Conservation (phyloP, 2,329 filamentous ascomycete species). For the Didymella segeticola region DNA sequence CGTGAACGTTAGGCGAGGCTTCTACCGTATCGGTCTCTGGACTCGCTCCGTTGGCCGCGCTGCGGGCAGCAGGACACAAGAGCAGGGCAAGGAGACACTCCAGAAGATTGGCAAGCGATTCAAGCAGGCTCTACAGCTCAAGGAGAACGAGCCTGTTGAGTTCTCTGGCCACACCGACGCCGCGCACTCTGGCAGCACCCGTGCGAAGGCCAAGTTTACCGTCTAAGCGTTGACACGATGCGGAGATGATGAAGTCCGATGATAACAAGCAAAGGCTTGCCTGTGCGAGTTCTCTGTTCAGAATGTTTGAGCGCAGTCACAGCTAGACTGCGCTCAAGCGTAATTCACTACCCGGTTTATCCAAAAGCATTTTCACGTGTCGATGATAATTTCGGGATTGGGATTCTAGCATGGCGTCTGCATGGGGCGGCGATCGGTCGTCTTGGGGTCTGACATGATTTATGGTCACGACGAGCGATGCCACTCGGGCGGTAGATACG, state of each 20-base stretch:
- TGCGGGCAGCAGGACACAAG: constrained; percentile 72
- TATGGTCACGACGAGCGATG: constrained; percentile 37
- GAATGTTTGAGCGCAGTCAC: constrained; percentile 3
- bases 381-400: constrained; percentile 37
- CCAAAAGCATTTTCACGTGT: constrained; percentile 38
- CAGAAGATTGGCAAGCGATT: constrained; percentile 85
- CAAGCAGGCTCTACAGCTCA: constrained; percentile 88
- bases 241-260: background rate
- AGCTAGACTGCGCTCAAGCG: constrained; percentile 22
- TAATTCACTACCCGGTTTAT: constrained; percentile 32
- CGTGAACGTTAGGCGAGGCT: constrained; percentile 97
- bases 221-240: constrained; percentile 62
- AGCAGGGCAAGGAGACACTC: constrained; percentile 86
- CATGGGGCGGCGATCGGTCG: constrained; percentile 46
- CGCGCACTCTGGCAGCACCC: constrained; percentile 89
- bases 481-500: constrained; percentile 24
- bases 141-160: constrained; percentile 79
- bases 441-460: constrained; percentile 39
- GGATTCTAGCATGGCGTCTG: constrained; percentile 49
- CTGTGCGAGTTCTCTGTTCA: constrained; percentile 13
- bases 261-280: constrained; percentile 4
- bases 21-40: constrained; percentile 98
- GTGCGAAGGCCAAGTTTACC: constrained; percentile 92
- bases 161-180: constrained; percentile 97
- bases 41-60: constrained; percentile 91